phyloP scores from a whole-genome alignment of 345 rosid species.

The Syzygium oleosum region DNA sequence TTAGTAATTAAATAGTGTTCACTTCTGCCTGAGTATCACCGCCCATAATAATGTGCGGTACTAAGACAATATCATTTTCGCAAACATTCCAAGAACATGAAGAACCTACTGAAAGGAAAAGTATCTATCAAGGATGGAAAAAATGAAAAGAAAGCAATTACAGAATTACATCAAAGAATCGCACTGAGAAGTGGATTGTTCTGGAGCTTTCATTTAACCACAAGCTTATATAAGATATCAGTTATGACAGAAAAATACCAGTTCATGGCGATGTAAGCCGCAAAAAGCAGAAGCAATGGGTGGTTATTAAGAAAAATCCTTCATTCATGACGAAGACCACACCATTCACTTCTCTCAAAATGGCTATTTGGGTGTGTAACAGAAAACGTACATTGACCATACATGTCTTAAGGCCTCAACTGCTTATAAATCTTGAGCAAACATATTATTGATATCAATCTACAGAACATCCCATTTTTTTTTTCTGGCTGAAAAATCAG shows the following conservation, averaged over 20 bases:
- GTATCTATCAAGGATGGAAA: neutral
- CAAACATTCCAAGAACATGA: neutral
- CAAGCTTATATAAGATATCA: neutral
- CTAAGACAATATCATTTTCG: neutral
- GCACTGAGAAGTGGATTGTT: neutral
- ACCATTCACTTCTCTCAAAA: neutral
- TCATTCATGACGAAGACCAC: neutral
- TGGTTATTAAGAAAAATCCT: neutral
- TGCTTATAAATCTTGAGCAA: neutral
- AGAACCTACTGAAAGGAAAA: neutral
- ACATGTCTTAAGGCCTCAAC: neutral
- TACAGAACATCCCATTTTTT: neutral
- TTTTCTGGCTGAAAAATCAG: neutral
- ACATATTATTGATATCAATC: neutral
- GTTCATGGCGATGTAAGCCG: neutral
- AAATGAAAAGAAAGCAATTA: neutral
- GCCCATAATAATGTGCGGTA: neutral
- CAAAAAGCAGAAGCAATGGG: neutral
- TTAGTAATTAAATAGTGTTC: neutral
- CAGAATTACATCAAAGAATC: neutral
- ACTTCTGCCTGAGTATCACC: neutral
- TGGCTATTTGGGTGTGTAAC: neutral
- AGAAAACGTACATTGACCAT: neutral
- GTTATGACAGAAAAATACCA: neutral
- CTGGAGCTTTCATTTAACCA: neutral